Percentiles rank a stretch among this genome's conserved stretches.
Evolutionary conservation across 208 protist genomes (phyloP).

Genomic region (Angomonas ambiguus): DNA sequence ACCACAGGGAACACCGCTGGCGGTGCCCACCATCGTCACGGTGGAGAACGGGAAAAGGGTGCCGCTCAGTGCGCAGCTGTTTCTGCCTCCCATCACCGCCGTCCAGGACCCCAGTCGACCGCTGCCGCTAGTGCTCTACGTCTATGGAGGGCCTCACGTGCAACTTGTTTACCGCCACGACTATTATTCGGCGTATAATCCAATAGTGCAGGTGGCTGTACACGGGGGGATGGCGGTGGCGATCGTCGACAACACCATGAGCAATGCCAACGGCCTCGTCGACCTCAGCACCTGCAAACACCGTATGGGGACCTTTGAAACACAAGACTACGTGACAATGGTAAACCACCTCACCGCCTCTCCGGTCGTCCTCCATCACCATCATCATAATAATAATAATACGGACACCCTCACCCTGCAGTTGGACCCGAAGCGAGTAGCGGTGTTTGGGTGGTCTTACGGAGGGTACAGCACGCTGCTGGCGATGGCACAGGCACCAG

Average conservation of each 20-base stretch:
- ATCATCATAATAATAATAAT: no score
- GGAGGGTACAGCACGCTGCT: slow-evolving; percentile 86
- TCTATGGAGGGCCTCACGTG: slow-evolving; percentile 88
- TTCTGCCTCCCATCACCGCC: slow-evolving; percentile 28
- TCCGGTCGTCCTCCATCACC: slow-evolving; percentile 10
- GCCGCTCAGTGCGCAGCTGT: slow-evolving; percentile 62
- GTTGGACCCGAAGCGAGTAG: slow-evolving; percentile 65
- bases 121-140: slow-evolving; percentile 59
- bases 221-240: slow-evolving; percentile 69
- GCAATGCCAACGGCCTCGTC: slow-evolving; percentile 75
- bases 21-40: slow-evolving; percentile 45
- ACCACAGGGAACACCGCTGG: slow-evolving; percentile 17
- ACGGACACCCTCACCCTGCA: slow-evolving; percentile 32
- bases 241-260: slow-evolving; percentile 85
- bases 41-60: slow-evolving; percentile 65
- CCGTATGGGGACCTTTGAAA: slow-evolving; percentile 83
- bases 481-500: slow-evolving; percentile 72
- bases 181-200: slow-evolving; percentile 36
- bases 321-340: slow-evolving; percentile 75
- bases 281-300: slow-evolving; percentile 78
- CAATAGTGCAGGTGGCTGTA: slow-evolving; percentile 60
- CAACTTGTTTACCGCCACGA: slow-evolving; percentile 77
- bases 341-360: slow-evolving; percentile 35
- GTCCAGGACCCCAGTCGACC: slow-evolving; percentile 6
- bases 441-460: slow-evolving; percentile 88